A percentile compares a stretch with the other conserved stretches of the same genome.
phyloP scores from a whole-genome alignment of 805 yeast species.

The Komagataella kurtzmanii region DNA sequence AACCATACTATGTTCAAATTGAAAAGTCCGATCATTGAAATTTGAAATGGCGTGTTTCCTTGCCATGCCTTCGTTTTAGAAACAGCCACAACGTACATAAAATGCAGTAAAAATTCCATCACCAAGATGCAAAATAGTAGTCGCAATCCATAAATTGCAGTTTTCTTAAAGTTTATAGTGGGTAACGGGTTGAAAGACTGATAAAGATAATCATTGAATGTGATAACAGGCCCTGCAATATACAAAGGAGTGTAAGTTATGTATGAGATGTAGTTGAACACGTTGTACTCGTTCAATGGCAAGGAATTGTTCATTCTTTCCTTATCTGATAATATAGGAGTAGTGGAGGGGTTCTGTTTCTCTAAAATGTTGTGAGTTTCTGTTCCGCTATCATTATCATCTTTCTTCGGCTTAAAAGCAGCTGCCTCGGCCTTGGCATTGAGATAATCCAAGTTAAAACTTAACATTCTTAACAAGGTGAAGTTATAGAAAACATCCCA shows the following conservation, averaged over 20 bases:
- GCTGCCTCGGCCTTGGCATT: slow-evolving; percentile 18
- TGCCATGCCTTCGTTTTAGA: slow-evolving; percentile 84
- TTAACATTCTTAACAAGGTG: slow-evolving; percentile 70
- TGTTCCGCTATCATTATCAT: slow-evolving; percentile 4
- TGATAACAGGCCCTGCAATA: slow-evolving; percentile 89
- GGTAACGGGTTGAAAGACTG: slow-evolving; percentile 52
- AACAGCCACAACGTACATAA: slow-evolving; percentile 85
- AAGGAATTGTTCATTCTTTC: slow-evolving; percentile 54
- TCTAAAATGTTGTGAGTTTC: slow-evolving; percentile 4
- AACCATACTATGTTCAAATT: slow-evolving; percentile 88
- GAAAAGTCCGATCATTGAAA: slow-evolving; percentile 88
- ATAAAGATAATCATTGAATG: slow-evolving; percentile 81
- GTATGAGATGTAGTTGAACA: slow-evolving; percentile 63
- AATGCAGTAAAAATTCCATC: slow-evolving; percentile 86
- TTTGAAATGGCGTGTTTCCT: slow-evolving; percentile 81
- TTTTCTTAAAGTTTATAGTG: slow-evolving; percentile 42
- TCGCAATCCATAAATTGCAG: slow-evolving; percentile 49
- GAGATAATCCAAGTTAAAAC: slow-evolving; percentile 69
- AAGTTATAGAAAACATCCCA: slow-evolving; percentile 97
- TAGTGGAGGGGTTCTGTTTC: slow-evolving; percentile 2
- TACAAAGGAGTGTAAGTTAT: slow-evolving; percentile 77
- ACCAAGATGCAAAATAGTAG: slow-evolving; percentile 61
- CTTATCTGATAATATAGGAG: slow-evolving; percentile 36
- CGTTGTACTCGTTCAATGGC: slow-evolving; percentile 43
- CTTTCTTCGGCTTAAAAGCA: slow-evolving; percentile 1